Evolutionary conservation across 306 rosid genomes (phyloP).

Genomic region (barrel medic (Medicago truncatula)): MtrunA17r5.0-ANR NC_053045.1:28279001-28279500

Average conservation of each 20-base stretch:
- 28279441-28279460: neutral
- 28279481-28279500: neutral
- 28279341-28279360: constrained; percentile 97
- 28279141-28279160: no score
- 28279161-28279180: no score
- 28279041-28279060: no score
- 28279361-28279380: constrained; percentile 97
- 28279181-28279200: no score
- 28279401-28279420: constrained; percentile 72
- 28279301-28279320: constrained; percentile 63
- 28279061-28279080: neutral
- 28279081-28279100: no score
- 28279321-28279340: constrained; percentile 96
- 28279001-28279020: no score
- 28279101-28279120: no score
- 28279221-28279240: neutral
- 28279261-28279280: neutral
- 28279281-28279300: neutral
- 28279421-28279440: neutral
- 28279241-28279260: constrained; percentile 5
- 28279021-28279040: no score
- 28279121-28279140: no score
- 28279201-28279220: neutral
- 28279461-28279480: neutral
- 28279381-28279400: constrained; percentile 98